Percentiles rank a stretch among this genome's conserved stretches.
Conservation (phyloP, 2,329 filamentous ascomycete genomes). For the Aspergillus ustus region DNA sequence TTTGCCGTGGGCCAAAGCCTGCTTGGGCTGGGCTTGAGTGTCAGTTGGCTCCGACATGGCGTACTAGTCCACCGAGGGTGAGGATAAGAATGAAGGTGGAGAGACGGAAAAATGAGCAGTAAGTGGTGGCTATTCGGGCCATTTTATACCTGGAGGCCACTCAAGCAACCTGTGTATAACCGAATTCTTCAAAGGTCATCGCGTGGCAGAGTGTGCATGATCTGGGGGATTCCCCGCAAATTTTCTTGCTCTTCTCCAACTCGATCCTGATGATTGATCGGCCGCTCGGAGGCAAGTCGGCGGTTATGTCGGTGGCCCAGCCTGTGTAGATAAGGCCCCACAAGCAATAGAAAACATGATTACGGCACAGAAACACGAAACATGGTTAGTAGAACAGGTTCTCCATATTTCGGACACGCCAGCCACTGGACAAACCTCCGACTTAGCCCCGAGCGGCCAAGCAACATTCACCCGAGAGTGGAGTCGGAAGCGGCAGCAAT, state of each 20-base stretch:
- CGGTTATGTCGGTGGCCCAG: no score
- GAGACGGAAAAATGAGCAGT: not conserved
- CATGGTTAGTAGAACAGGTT: no score
- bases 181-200: not conserved
- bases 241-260: not conserved
- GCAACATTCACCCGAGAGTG: no score
- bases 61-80: not conserved
- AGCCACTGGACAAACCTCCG: no score
- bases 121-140: not conserved
- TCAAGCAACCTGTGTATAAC: not conserved
- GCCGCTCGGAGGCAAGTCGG: not conserved
- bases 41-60: conserved; percentile 5
- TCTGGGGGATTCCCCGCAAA: not conserved
- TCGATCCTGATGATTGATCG: not conserved
- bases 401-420: no score
- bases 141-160: not conserved
- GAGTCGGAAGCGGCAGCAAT: no score
- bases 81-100: not conserved
- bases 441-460: no score
- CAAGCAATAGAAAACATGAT: no score
- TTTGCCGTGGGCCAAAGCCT: conserved; percentile 25
- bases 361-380: no score
- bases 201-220: not conserved
- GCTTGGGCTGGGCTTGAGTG: conserved; percentile 13
- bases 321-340: no score